These are phyloP conservation scores for Simplicillium aogashimaense DNA, from an alignment of 2,329 filamentous ascomycete genomes.

Conservation along the genomic window DNA sequence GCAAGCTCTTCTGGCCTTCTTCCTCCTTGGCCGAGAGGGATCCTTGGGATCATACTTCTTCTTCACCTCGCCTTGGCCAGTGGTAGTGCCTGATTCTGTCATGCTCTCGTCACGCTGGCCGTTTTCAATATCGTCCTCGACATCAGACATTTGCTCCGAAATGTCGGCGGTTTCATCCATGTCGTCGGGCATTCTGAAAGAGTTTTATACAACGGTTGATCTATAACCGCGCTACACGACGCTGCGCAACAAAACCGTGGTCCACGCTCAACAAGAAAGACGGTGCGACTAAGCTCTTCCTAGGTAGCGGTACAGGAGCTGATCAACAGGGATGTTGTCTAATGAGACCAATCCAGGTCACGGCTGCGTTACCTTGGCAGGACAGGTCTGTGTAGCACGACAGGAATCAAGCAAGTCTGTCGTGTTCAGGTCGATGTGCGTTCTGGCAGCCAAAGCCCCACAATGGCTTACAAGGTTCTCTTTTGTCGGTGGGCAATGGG, in stretches of 20 bases:
- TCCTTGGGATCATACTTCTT: constrained; percentile 80
- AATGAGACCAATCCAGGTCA: no score
- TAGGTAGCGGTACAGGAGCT: no score
- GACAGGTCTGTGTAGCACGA: no score
- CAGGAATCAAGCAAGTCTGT: no score
- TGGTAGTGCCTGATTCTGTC: constrained; percentile 34
- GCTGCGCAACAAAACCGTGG: constrained; percentile 6
- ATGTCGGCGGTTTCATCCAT: constrained; percentile 43
- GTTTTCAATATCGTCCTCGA: constrained; percentile 46
- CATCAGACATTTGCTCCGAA: constrained; percentile 50
- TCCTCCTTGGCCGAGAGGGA: constrained; percentile 76
- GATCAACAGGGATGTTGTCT: no score
- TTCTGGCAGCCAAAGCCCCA: no score
- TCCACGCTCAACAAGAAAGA: constrained; percentile 9
- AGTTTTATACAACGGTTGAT: constrained; percentile 35
- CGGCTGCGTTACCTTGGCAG: no score
- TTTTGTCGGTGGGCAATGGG: background rate
- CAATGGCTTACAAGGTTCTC: no score
- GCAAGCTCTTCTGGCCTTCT: constrained; percentile 92
- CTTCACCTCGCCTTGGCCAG: constrained; percentile 42
- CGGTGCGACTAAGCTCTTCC: no score
- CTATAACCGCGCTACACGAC: constrained; percentile 4
- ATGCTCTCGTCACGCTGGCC: constrained; percentile 39
- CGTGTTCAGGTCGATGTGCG: no score
- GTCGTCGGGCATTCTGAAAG: constrained; percentile 46